Conservation (phyloP, 164 flowering plant species). For the Warburgia ugandensis region DNA sequence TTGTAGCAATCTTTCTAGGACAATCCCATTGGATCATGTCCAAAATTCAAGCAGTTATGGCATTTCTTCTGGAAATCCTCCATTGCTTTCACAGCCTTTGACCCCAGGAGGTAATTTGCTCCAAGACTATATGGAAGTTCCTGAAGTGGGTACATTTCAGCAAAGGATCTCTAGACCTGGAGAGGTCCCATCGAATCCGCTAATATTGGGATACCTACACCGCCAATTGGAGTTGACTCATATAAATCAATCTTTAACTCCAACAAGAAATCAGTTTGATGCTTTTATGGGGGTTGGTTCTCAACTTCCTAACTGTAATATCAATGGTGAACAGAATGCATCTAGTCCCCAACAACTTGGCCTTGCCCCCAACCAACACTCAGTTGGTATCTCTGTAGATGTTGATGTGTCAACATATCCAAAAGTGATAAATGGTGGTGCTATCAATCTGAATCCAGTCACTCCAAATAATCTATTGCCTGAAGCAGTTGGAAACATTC, state of each 20-base stretch:
- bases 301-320: background rate
- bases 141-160: background rate
- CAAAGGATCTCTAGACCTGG: background rate
- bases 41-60: background rate
- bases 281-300: background rate
- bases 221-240: no score
- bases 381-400: background rate
- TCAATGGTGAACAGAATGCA: background rate
- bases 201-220: no score
- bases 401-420: background rate
- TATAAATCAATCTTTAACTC: background rate
- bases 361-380: background rate
- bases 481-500: background rate
- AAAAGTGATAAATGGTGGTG: background rate
- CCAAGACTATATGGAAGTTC: background rate
- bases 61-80: background rate
- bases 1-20: background rate
- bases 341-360: background rate
- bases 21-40: constrained; percentile 1
- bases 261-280: background rate
- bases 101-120: background rate
- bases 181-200: background rate
- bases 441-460: background rate
- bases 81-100: background rate
- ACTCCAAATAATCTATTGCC: background rate